These are phyloP conservation scores for Vinca minor DNA, from an alignment of 257 asterid species.

Conservation along the genomic window DNA sequence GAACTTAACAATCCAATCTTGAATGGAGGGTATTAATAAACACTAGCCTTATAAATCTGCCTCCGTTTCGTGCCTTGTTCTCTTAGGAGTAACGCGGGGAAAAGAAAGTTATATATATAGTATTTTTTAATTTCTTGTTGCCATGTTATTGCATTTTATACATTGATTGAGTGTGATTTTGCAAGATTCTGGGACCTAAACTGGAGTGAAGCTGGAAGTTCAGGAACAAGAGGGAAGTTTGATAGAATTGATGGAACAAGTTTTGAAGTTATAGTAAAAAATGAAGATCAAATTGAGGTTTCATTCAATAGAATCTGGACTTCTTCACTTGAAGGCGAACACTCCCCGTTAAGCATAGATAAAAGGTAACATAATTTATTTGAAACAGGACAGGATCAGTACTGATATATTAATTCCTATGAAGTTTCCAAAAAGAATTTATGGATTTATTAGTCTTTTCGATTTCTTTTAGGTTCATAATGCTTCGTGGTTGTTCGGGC, in stretches of 20 bases:
- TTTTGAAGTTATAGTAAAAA: conserved; percentile 41
- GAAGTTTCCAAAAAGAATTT: background rate
- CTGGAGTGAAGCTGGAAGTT: conserved; percentile 36
- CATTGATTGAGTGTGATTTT: background rate
- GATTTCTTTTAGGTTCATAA: conserved; percentile 37
- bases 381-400: background rate
- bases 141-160: background rate
- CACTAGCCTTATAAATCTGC: background rate
- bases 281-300: conserved; percentile 63
- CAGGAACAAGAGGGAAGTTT: conserved; percentile 41
- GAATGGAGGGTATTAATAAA: conserved; percentile 62
- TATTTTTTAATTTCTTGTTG: background rate
- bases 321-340: conserved; percentile 48
- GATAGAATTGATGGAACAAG: conserved; percentile 62
- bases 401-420: background rate
- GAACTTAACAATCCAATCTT: conserved; percentile 45
- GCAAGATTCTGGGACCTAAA: conserved; percentile 49
- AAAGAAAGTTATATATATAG: too few species aligned
- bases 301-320: conserved; percentile 76
- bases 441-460: background rate
- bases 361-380: conserved; percentile 38
- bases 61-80: background rate
- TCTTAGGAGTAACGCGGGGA: background rate
- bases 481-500: conserved; percentile 68
- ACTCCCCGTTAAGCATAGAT: conserved; percentile 62